Evolutionary conservation across 2,329 filamentous ascomycete species (phyloP).

Genomic region (Exophiala bonariae): DNA sequence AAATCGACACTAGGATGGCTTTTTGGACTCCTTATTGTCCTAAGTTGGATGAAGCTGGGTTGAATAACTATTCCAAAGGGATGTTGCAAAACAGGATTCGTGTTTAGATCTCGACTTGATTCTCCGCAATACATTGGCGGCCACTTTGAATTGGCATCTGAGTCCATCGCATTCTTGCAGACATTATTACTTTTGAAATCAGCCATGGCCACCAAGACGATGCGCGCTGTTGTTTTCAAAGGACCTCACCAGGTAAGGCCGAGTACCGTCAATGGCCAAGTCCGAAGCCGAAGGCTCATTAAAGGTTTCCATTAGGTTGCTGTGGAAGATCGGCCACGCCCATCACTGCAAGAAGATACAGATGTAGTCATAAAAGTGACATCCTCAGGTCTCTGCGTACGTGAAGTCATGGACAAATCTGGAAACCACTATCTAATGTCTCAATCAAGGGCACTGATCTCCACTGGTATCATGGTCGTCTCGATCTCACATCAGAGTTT

Average conservation of each 20-base stretch:
- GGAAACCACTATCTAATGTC: slow-evolving; percentile 29
- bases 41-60: no score
- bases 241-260: neutral
- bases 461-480: slow-evolving; percentile 55
- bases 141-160: no score
- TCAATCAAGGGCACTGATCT: slow-evolving; percentile 40
- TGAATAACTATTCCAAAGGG: no score
- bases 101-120: no score
- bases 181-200: no score
- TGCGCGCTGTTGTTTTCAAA: slow-evolving; percentile 8
- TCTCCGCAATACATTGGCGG: no score
- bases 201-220: neutral
- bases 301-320: slow-evolving; percentile 26
- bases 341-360: slow-evolving; percentile 38
- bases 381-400: slow-evolving; percentile 27
- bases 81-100: no score
- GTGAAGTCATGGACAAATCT: slow-evolving; percentile 50
- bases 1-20: no score
- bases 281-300: no score
- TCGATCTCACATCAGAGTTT: slow-evolving; percentile 44
- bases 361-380: slow-evolving; percentile 47
- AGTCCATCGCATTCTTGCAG: no score
- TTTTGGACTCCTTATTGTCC: no score
- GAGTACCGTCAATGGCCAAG: no score
- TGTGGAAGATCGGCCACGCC: slow-evolving; percentile 43